Base-by-base conservation (phyloP, 805 yeast species). In the Tetrapisispora taiwanensis region DNA sequence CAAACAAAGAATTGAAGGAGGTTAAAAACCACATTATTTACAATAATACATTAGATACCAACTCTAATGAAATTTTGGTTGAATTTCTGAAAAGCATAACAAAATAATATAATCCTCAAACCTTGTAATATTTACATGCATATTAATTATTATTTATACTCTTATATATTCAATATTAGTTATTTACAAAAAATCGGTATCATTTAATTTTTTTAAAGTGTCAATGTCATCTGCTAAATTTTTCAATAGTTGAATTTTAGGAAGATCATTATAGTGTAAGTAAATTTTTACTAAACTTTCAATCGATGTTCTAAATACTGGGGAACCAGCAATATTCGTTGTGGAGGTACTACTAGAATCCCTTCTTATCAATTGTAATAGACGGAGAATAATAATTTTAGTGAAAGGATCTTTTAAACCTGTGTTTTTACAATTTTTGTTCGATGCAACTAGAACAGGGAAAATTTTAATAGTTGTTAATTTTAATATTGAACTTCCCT, bases 261-360 rank as follows among this genome's bases (percentile, higher is more conserved):
- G 10, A 28, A 22, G 8, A 22, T 47, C 45, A 9, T 43, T 48
- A 24, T 48, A 46, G 26, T 55, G 55, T 8, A 59, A 22, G 26
- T 42, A 50, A 14, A 60, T 47, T 22, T 49, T 54, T 12, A 52
- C 51, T 31, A 60, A 44, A 10, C 53, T 46, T 37, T 55, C 54
- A 15, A 53, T 34, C 1, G 50, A 32, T 4, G 45, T 37, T 24
- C 36, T 46, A 26, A 15, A 39, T 10, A 15, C 17, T 7, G 14
- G 17, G 6, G 42, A 39, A 17, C 15, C 22, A 15, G n/a, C 20
- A 22, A 5, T 2, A 13, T n/a, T 7, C 14, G 7, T 22, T 3
- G 13, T 30, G 7, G n/a, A 2, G 14, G 15, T 30, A 27, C 12
- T 7, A 14, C 3, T 19, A 9, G 10, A 5, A 27, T 33, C 39